Conservation (phyloP, 768 basidiomycete genomes). For the Macrolepiota fuliginosa region DNA sequence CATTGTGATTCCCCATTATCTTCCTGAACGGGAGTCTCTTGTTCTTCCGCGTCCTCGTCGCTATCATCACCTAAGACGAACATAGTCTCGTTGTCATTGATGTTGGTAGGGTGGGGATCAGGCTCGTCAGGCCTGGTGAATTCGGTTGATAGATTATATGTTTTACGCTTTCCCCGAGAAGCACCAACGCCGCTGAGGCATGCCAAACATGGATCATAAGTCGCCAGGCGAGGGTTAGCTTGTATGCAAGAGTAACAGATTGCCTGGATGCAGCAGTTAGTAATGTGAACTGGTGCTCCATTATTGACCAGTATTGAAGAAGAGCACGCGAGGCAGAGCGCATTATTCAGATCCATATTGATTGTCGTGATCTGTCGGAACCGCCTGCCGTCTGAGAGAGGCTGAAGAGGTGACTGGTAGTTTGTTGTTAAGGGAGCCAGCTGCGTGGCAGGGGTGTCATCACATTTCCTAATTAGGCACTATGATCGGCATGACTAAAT, state of each 20-base stretch:
- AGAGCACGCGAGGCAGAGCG: conserved; percentile 61
- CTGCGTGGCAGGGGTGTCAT: neutral
- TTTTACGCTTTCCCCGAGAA: conserved; percentile 17
- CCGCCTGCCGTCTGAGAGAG: neutral
- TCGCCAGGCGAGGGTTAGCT: conserved; percentile 58
- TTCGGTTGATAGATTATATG: conserved; percentile 6
- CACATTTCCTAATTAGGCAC: neutral
- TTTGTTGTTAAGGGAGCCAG: neutral
- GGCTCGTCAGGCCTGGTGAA: neutral
- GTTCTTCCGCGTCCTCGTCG: conserved; percentile 41
- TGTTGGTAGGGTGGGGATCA: conserved; percentile 17
- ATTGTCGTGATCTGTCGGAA: neutral
- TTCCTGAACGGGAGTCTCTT: conserved; percentile 9
- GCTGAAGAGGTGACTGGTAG: neutral
- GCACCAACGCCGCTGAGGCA: conserved; percentile 61
- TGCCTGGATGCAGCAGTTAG: conserved; percentile 60
- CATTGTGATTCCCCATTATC: neutral
- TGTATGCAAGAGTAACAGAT: conserved; percentile 62
- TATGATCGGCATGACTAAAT: neutral
- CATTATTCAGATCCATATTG: conserved; percentile 23
- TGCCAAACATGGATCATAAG: conserved; percentile 71
- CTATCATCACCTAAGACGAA: conserved; percentile 69
- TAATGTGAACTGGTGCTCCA: conserved; percentile 38
- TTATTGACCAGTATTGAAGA: conserved; percentile 44
- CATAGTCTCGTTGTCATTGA: conserved; percentile 57